phyloP scores from a whole-genome alignment of 257 asterid genomes.

The Prunella vulgaris region DNA sequence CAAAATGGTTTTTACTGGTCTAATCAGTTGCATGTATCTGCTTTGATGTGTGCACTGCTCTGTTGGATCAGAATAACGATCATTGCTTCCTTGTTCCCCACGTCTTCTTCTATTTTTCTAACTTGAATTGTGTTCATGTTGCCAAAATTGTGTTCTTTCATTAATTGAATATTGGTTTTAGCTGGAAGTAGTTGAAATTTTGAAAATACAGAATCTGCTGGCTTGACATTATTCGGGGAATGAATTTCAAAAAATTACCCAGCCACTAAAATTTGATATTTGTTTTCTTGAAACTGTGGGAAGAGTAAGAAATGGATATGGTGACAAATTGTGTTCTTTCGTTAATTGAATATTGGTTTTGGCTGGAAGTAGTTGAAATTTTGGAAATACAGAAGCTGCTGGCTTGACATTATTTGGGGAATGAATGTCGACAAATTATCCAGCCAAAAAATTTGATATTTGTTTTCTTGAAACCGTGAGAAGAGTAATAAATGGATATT shows the following conservation, averaged over 20 bases:
- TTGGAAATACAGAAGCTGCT: background rate
- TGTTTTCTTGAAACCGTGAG: background rate
- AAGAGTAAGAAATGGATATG: background rate
- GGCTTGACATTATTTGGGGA: background rate
- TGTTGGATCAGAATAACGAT: too few species aligned
- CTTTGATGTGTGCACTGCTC: too few species aligned
- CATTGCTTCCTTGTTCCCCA: too few species aligned
- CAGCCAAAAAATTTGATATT: background rate
- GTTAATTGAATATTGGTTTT: background rate
- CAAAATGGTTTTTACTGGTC: too few species aligned
- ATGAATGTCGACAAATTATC: background rate
- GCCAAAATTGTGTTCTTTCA: background rate
- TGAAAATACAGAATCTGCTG: constrained; percentile 5
- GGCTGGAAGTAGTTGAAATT: background rate
- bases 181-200: background rate
- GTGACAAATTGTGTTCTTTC: background rate
- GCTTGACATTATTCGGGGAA: background rate
- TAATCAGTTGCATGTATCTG: too few species aligned
- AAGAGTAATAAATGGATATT: background rate
- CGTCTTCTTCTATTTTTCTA: background rate
- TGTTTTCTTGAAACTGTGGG: background rate
- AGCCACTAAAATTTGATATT: background rate
- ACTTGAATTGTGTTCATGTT: background rate
- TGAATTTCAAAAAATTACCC: background rate
- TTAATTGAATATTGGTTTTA: background rate